A percentile compares a stretch with the other conserved stretches of the same genome.
These are phyloP conservation scores for Massariosphaeria phaeospora DNA, from an alignment of 495 filamentous ascomycete species.

Conservation along the genomic window DNA sequence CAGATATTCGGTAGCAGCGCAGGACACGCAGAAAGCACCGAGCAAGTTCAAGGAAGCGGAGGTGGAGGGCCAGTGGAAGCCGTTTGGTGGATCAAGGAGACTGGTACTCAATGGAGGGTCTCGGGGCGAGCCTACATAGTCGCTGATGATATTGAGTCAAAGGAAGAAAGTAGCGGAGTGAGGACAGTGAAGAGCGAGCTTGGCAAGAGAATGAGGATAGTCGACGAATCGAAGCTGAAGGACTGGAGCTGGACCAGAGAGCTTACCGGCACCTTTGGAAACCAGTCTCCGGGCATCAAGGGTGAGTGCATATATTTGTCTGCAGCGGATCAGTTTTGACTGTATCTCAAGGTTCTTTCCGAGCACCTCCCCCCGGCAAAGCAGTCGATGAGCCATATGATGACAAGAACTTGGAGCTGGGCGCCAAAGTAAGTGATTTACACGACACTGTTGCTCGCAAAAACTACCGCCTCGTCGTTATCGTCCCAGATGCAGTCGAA, in stretches of 20 bases:
- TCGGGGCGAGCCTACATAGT: conserved; percentile 61
- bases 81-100: conserved; percentile 72
- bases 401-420: conserved; percentile 54
- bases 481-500: conserved; percentile 77
- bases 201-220: conserved; percentile 41
- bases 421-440: conserved; percentile 63
- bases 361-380: conserved; percentile 67
- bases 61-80: conserved; percentile 71
- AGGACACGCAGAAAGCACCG: conserved; percentile 33
- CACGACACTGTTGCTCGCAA: conserved; percentile 61
- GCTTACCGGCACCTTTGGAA: conserved; percentile 81
- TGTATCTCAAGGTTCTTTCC: conserved; percentile 55
- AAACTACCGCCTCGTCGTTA: conserved; percentile 83
- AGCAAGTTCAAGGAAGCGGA: conserved; percentile 48
- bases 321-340: not conserved
- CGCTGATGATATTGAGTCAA: conserved; percentile 51
- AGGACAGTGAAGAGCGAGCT: conserved; percentile 49
- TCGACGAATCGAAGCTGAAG: conserved; percentile 35
- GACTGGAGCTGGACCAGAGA: conserved; percentile 52
- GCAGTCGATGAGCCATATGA: conserved; percentile 47
- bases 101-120: conserved; percentile 77
- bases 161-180: conserved; percentile 44
- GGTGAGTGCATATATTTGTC: conserved; percentile 24
- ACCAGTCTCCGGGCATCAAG: conserved; percentile 62
- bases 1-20: conserved; percentile 55